Evolutionary conservation across 2,329 filamentous ascomycete species (phyloP).

Genomic region (Exophiala viscosa): DNA sequence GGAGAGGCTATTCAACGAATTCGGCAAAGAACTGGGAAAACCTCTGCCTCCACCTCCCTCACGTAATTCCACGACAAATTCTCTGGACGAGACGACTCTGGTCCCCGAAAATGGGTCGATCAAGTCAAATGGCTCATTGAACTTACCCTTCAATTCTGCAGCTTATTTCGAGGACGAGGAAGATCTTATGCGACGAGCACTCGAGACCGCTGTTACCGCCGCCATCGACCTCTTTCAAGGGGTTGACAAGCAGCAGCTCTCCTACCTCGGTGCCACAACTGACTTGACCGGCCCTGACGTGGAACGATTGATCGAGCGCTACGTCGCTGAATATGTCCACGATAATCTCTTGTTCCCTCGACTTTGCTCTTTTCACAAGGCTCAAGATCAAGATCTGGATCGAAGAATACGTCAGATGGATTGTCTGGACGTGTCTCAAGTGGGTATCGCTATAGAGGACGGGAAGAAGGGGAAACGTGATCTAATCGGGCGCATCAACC

Average conservation of each 20-base stretch:
- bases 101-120: constrained; percentile 30
- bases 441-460: constrained; percentile 81
- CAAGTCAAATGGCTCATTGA: constrained; percentile 39
- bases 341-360: constrained; percentile 77
- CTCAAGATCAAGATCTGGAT: constrained; percentile 84
- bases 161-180: constrained; percentile 86
- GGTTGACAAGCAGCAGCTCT: constrained; percentile 93
- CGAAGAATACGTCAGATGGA: constrained; percentile 89
- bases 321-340: constrained; percentile 89
- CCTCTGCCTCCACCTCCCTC: constrained; percentile 71
- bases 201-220: constrained; percentile 87
- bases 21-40: constrained; percentile 78
- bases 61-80: constrained; percentile 17
- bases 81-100: constrained; percentile 27
- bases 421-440: constrained; percentile 87
- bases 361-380: constrained; percentile 70
- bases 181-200: constrained; percentile 77
- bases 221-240: constrained; percentile 94
- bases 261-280: constrained; percentile 84
- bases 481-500: constrained; percentile 69
- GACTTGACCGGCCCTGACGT: constrained; percentile 89
- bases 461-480: constrained; percentile 76
- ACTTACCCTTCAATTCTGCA: constrained; percentile 54
- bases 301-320: constrained; percentile 89
- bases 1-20: constrained; percentile 85